Evolutionary conservation across 2,329 filamentous ascomycete genomes (phyloP).

Genomic region (Exserohilum turcica): DNA sequence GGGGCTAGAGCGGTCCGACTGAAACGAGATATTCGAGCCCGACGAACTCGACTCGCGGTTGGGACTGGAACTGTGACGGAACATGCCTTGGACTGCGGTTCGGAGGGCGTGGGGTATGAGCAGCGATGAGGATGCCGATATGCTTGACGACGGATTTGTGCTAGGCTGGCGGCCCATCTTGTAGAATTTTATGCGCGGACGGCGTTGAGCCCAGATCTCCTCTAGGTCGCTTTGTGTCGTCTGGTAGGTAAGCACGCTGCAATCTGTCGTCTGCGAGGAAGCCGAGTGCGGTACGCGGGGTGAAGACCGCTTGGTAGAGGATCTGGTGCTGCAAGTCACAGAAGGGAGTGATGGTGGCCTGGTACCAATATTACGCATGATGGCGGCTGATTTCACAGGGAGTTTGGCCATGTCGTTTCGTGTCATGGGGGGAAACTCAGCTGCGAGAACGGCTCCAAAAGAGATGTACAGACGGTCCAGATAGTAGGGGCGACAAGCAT

Average conservation of each 20-base stretch:
- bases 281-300: constrained; percentile 19
- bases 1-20: constrained; percentile 33
- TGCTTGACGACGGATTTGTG: constrained; percentile 24
- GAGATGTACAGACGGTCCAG: constrained; percentile 54
- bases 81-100: constrained; percentile 37
- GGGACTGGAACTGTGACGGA: constrained; percentile 32
- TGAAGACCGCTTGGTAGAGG: constrained; percentile 15
- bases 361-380: constrained; percentile 44
- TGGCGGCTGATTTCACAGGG: constrained; percentile 42
- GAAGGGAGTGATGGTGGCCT: not conserved
- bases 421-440: constrained; percentile 43
- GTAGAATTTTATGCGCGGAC: constrained; percentile 37
- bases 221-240: constrained; percentile 41
- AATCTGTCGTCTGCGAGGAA: constrained; percentile 22
- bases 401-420: constrained; percentile 38
- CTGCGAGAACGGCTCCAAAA: constrained; percentile 51
- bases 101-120: constrained; percentile 35
- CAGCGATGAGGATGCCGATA: constrained; percentile 18
- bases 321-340: constrained; percentile 4
- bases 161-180: constrained; percentile 33
- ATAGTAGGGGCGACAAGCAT: constrained; percentile 57
- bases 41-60: constrained; percentile 38
- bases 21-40: constrained; percentile 43
- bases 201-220: constrained; percentile 28
- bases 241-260: constrained; percentile 37